Percentiles rank a stretch among this genome's conserved stretches.
phyloP scores from a whole-genome alignment of 2,329 filamentous ascomycete genomes.

The Penicillium sclerotigenum region DNA sequence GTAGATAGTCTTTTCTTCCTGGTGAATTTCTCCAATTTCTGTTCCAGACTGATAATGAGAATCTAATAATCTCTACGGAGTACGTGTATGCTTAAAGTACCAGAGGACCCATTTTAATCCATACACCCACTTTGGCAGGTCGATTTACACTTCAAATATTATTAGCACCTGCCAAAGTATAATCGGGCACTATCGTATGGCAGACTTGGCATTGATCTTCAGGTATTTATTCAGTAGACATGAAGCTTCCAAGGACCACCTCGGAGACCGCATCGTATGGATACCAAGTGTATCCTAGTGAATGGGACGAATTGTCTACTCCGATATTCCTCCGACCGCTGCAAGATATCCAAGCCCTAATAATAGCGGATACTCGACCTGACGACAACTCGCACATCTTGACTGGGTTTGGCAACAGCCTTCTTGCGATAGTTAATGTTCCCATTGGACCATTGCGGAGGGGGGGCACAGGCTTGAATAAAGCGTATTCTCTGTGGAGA shows the following conservation, averaged over 20 bases:
- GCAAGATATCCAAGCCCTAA: neutral
- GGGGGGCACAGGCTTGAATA: neutral
- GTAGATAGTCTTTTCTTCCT: neutral
- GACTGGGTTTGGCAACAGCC: conserved; percentile 6
- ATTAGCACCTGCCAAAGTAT: neutral
- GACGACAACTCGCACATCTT: conserved; percentile 5
- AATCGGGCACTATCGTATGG: neutral
- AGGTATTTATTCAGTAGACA: neutral
- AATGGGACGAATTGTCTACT: neutral
- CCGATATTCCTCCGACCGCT: neutral
- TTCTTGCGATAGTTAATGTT: neutral
- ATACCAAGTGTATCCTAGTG: neutral
- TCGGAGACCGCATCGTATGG: neutral
- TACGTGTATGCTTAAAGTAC: no score
- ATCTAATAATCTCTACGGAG: neutral
- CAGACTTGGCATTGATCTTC: conserved; percentile 1
- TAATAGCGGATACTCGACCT: neutral
- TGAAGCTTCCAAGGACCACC: neutral
- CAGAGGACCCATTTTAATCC: neutral
- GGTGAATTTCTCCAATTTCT: neutral
- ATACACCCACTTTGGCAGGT: neutral
- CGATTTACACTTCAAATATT: neutral
- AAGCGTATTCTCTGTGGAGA: neutral
- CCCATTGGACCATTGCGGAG: neutral
- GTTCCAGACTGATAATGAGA: neutral